Conservation (phyloP, 345 rosid species). For the Populus davidiana region DNA sequence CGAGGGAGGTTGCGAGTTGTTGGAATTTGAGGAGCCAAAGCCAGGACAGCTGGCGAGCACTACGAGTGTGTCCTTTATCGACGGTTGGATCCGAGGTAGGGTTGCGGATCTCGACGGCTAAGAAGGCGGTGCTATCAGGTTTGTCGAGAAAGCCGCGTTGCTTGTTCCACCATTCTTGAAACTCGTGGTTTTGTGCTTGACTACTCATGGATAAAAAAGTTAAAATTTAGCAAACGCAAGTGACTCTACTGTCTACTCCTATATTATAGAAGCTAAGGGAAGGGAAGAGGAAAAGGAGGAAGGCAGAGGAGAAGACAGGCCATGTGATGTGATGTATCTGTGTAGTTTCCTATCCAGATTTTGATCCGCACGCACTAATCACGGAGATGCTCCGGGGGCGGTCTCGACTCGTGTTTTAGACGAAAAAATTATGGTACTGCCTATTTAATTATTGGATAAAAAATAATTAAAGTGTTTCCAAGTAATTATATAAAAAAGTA, state of each 20-base stretch:
- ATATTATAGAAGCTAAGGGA: no score
- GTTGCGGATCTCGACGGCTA: slow-evolving; percentile 54
- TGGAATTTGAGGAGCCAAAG: slow-evolving; percentile 65
- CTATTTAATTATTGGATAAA: no score
- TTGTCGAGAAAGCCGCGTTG: slow-evolving; percentile 49
- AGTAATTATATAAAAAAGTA: no score
- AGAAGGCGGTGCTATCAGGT: slow-evolving; percentile 23
- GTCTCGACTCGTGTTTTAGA: no score
- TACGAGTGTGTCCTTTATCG: slow-evolving; percentile 58
- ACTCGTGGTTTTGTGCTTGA: slow-evolving; percentile 53
- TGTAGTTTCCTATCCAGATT: background rate
- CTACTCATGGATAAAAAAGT: slow-evolving; percentile 15
- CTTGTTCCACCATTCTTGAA: slow-evolving; percentile 86
- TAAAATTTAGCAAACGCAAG: background rate
- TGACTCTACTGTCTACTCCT: no score
- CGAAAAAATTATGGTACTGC: no score
- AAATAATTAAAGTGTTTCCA: no score
- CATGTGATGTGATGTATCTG: background rate
- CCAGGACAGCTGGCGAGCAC: slow-evolving; percentile 71
- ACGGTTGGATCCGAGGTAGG: slow-evolving; percentile 35
- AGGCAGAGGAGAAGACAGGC: background rate
- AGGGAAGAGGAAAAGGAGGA: background rate
- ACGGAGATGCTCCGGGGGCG: background rate
- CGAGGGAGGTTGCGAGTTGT: slow-evolving; percentile 54
- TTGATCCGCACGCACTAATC: slow-evolving; percentile 4